Percentiles rank a stretch among this genome's conserved stretches.
phyloP scores from a whole-genome alignment of 257 asterid species.

The Gardenia jasminoides region DNA sequence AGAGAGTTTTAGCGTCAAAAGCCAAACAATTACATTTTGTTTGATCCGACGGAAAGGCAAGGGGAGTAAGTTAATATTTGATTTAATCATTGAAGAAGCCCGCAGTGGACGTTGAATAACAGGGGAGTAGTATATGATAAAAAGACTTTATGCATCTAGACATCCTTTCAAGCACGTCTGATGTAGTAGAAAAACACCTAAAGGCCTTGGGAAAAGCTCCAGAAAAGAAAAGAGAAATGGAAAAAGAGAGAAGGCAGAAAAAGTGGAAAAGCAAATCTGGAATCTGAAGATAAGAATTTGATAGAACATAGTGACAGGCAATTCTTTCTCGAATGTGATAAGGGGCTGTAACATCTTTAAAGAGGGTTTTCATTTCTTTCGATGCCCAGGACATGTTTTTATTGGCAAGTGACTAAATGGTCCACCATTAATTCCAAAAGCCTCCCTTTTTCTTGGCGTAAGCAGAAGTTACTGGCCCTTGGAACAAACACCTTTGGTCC shows the following conservation, averaged over 20 bases:
- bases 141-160: constrained; percentile 16
- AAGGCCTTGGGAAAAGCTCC: constrained; percentile 8
- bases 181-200: not conserved
- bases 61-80: not conserved
- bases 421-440: constrained; percentile 30
- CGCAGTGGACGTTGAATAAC: not conserved
- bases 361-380: constrained; percentile 28
- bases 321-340: not conserved
- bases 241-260: not conserved
- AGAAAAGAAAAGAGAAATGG: not conserved
- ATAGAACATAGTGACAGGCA: constrained; percentile 11
- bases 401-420: constrained; percentile 25
- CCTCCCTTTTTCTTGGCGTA: constrained; percentile 27
- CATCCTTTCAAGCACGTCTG: constrained; percentile 19
- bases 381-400: constrained; percentile 42
- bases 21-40: constrained; percentile 5
- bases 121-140: not conserved
- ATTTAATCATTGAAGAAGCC: not conserved
- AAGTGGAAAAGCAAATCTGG: constrained; percentile 17
- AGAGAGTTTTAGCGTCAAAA: not conserved
- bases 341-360: constrained; percentile 9
- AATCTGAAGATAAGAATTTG: constrained; percentile 16
- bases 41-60: constrained; percentile 8
- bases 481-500: constrained; percentile 28
- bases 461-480: constrained; percentile 21